Base-by-base conservation (phyloP, 768 basidiomycete species). In the Lactarius hengduanensis region DNA sequence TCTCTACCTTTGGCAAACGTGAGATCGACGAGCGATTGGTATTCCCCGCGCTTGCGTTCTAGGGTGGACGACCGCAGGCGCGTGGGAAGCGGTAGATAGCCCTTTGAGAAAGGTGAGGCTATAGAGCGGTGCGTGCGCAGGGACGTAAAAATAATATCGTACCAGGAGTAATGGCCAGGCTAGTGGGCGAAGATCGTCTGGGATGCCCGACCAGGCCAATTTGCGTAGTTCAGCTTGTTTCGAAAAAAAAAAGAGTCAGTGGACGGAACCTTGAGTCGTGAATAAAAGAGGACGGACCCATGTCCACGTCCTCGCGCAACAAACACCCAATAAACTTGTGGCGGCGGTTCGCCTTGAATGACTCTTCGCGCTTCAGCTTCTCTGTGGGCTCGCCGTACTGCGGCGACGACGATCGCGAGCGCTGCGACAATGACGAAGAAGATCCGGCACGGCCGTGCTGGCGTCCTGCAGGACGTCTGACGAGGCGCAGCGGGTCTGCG, bases 161-260 rank as follows among this genome's bases (percentile, higher is more conserved):
- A 96, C 95, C 45, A 98, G 86, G 38, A 99, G 82, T 57, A 98
- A 80, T 73, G 94, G 94, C 97, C 97, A 99, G 30, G 89, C 91
- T 73, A 97, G 84, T 0, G 94, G 93, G 47, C 97, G 84, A 32
- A 99, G 80, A 71, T 95, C 92, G 63, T 77, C 75, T 0, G 97
- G 96, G 30, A 98, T 91, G 28, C 97, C 97, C 59, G 90, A 89
- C 97, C 97, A 99, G 22, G 95, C 89, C 57, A 97, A 84, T 73
- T 94, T 94, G 57, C 95, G 83, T 68, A 99, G 81, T 74, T 94
- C 92, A 22, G 86, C 92, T 91, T 32, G 38, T 50, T 53, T 53
- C 26, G 13, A 11, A 16, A 47, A 45, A 28, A 45, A 34, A 22
- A 9, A 3, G 2, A 40, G 56, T 66, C 36, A 58, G 56, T 53